Evolutionary conservation across 2,329 filamentous ascomycete species (phyloP).

Genomic region (Calycina herbarum): DNA sequence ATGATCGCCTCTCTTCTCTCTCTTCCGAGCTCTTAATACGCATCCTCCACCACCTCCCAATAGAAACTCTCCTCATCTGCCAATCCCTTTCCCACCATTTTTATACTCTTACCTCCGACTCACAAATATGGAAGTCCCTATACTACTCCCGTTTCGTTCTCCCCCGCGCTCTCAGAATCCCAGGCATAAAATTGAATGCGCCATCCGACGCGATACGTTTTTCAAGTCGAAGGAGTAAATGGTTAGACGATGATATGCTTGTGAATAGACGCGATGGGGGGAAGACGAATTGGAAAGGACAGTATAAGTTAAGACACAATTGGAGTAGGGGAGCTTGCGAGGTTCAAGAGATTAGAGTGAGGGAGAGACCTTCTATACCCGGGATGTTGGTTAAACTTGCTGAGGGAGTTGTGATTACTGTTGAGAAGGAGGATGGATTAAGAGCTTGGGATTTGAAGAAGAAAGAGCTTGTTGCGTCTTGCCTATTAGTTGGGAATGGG

Average conservation of each 20-base stretch:
- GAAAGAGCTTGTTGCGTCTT: slow-evolving; percentile 57
- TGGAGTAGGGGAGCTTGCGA: slow-evolving; percentile 83
- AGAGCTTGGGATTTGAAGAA: slow-evolving; percentile 76
- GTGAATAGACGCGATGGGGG: slow-evolving; percentile 32
- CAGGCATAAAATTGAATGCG: slow-evolving; percentile 55
- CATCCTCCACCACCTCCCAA: slow-evolving; percentile 75
- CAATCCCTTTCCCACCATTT: slow-evolving; percentile 74
- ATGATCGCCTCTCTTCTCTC: slow-evolving; percentile 68
- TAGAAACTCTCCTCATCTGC: slow-evolving; percentile 63
- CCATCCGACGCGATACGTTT: slow-evolving; percentile 29
- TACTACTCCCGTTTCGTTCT: slow-evolving; percentile 88
- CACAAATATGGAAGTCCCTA: slow-evolving; percentile 85
- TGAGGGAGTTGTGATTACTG: slow-evolving; percentile 76
- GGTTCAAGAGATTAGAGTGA: slow-evolving; percentile 67
- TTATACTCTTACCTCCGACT: slow-evolving; percentile 70
- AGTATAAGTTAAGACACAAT: slow-evolving; percentile 87
- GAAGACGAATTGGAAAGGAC: slow-evolving; percentile 76
- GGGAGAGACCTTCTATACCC: slow-evolving; percentile 47
- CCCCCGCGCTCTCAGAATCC: slow-evolving; percentile 74
- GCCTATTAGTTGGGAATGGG: slow-evolving; percentile 36
- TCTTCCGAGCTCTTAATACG: slow-evolving; percentile 88
- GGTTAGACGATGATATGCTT: slow-evolving; percentile 44
- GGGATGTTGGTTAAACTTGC: slow-evolving; percentile 72
- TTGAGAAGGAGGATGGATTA: slow-evolving; percentile 67
- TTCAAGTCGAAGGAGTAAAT: slow-evolving; percentile 49